phyloP scores from a whole-genome alignment of 148 eudicot species.

The Cornus suecica region DNA sequence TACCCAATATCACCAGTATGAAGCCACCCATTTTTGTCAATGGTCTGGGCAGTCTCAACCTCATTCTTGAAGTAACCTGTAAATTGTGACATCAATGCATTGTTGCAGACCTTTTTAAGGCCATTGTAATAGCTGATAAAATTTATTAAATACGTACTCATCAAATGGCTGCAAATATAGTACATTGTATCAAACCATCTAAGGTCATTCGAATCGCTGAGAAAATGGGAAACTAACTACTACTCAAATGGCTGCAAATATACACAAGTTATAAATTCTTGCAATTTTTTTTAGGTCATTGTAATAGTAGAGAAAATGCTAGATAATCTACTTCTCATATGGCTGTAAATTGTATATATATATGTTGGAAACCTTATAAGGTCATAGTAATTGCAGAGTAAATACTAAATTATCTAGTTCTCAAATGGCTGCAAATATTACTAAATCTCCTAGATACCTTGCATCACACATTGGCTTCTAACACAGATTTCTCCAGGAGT shows the following conservation, averaged over 20 bases:
- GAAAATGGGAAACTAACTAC: background rate
- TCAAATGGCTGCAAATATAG: too few relatives aligned
- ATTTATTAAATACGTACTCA: too few relatives aligned
- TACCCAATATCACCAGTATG: constrained; percentile 95
- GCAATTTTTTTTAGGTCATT: background rate
- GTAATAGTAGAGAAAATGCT: background rate
- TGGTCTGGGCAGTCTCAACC: constrained; percentile 65
- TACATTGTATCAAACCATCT: background rate
- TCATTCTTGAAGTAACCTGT: constrained; percentile 83
- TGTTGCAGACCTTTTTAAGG: background rate
- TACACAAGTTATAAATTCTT: too few relatives aligned
- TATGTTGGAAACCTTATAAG: too few relatives aligned
- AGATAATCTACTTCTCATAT: too few relatives aligned
- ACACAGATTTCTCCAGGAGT: constrained; percentile 83
- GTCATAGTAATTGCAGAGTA: too few relatives aligned
- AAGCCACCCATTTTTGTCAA: constrained; percentile 85
- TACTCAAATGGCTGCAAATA: too few relatives aligned
- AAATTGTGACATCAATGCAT: background rate
- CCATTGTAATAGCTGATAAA: background rate
- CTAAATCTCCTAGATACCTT: constrained; percentile 39
- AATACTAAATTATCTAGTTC: too few relatives aligned
- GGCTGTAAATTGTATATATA: too few relatives aligned
- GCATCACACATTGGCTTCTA: constrained; percentile 90
- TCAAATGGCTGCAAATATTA: too few relatives aligned
- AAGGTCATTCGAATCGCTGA: background rate